Conservation (phyloP, 768 basidiomycete genomes). For the Trametes maxima region DNA sequence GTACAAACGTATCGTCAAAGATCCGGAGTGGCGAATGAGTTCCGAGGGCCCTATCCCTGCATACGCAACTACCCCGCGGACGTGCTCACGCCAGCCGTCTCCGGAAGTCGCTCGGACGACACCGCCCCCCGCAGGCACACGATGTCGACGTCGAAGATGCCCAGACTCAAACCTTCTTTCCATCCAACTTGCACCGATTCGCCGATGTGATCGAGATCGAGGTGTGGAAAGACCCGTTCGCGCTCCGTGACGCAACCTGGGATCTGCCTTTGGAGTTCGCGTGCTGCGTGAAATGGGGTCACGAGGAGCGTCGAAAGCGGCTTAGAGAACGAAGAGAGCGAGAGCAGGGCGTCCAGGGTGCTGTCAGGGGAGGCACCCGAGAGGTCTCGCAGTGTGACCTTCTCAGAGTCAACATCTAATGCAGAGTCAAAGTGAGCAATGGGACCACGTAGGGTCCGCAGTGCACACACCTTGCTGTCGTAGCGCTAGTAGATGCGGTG, state of each 20-base stretch:
- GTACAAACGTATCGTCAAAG: too few relatives aligned
- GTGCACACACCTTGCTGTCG: constrained; percentile 26
- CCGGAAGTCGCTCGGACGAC: neutral
- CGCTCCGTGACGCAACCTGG: constrained; percentile 31
- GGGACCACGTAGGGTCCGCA: neutral
- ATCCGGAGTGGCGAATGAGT: too few relatives aligned
- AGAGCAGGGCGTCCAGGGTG: constrained; percentile 25
- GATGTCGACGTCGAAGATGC: constrained; percentile 33
- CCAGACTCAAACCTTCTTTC: constrained; percentile 36
- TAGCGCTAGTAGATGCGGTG: constrained; percentile 38
- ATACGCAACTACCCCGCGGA: too few relatives aligned
- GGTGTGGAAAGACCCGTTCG: constrained; percentile 38
- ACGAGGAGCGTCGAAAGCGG: constrained; percentile 32
- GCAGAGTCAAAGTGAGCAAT: neutral
- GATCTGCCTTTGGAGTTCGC: constrained; percentile 22
- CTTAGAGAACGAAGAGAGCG: constrained; percentile 1
- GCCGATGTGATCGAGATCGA: constrained; percentile 41
- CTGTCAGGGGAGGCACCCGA: constrained; percentile 30
- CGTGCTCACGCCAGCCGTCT: neutral
- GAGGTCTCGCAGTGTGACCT: constrained; percentile 34
- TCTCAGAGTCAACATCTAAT: constrained; percentile 31
- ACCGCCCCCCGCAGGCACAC: constrained; percentile 11
- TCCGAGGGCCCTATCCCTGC: too few relatives aligned
- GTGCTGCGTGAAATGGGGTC: constrained; percentile 34
- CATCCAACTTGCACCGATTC: constrained; percentile 35